A percentile compares a stretch with the other conserved stretches of the same genome.
These are phyloP conservation scores for Hypoxylon sp. DNA, from an alignment of 2,329 filamentous ascomycete species.

Conservation along the genomic window DNA sequence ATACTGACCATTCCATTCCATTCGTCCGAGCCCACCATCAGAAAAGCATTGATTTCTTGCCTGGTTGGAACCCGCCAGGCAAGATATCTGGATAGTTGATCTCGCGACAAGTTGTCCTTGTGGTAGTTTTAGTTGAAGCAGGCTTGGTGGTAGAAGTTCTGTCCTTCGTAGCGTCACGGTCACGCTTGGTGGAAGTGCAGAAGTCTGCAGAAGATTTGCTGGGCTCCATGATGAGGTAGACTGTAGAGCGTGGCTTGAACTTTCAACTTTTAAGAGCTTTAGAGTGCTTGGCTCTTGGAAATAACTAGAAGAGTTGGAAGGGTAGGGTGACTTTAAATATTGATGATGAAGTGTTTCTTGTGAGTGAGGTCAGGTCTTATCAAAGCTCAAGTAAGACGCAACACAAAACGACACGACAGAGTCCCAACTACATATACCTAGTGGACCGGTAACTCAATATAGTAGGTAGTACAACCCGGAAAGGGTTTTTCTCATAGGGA, in stretches of 20 bases:
- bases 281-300: neutral
- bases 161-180: conserved; percentile 25
- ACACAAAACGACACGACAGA: conserved; percentile 11
- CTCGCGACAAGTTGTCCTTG: conserved; percentile 36
- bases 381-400: conserved; percentile 4
- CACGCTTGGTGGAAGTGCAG: conserved; percentile 13
- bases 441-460: conserved; percentile 22
- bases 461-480: conserved; percentile 34
- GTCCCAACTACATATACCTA: conserved; percentile 4
- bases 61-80: conserved; percentile 50
- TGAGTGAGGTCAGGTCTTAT: conserved; percentile 10
- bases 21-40: conserved; percentile 20
- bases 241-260: neutral
- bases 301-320: conserved; percentile 9
- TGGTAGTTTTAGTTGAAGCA: conserved; percentile 25
- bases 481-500: conserved; percentile 19
- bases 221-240: conserved; percentile 31
- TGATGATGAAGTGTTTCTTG: neutral
- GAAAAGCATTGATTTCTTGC: conserved; percentile 49
- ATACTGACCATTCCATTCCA: conserved; percentile 4
- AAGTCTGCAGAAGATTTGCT: conserved; percentile 23
- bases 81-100: conserved; percentile 51
- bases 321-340: conserved; percentile 21
- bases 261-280: neutral
- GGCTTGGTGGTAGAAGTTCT: conserved; percentile 17